Evolutionary conservation across 441 rosid genomes (phyloP), one percentile per base, ranked within the genome.

Genomic region (Croton laevigatus): DNA sequence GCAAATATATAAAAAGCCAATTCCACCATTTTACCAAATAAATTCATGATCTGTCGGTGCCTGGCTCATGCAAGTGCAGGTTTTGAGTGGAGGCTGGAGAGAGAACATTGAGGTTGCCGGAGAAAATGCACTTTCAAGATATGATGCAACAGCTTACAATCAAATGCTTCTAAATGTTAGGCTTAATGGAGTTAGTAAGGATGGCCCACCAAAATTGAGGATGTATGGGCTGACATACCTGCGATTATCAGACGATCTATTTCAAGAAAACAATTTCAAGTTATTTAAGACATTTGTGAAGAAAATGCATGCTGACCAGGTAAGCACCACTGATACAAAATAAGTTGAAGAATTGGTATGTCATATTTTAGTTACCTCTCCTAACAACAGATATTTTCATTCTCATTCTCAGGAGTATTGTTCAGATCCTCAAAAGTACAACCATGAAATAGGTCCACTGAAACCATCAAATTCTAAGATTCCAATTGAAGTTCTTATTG

Each of bases 251-350:
- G 84, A 81, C 52, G 76, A 81, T 5, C 77, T 89, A 6, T 52
- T 86, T 10, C 34, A 81, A 63, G 71, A 69, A 59, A 58, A 70
- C 57, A 90, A 89, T 57, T 86, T 85, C 76, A 80, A 79, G 38
- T 17, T 83, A 69, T 90, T 93, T 85, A 89, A 83, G 81, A 85
- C 68, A 45, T 87, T 90, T 23, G 89, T 90, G 77, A 90, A 74
- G 84, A 89, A 88, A 73, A 85, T 89, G 92, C 95, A 90, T 64
- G 97, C 90, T 17, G 86, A 90, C 78, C 93, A 87, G 74, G 91
- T 91, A 85, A 80, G 79, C 44, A 40, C 17, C 62, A 57, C 23
- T 11, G 46, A 12, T 12, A 52, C 9, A 8, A 59, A 12, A 13
- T 9, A 27, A 65, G 44, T 48, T 3, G 37, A 36, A 55, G 5